Conservation (phyloP, 148 eudicot species). For the Simmondsia chinensis region DNA sequence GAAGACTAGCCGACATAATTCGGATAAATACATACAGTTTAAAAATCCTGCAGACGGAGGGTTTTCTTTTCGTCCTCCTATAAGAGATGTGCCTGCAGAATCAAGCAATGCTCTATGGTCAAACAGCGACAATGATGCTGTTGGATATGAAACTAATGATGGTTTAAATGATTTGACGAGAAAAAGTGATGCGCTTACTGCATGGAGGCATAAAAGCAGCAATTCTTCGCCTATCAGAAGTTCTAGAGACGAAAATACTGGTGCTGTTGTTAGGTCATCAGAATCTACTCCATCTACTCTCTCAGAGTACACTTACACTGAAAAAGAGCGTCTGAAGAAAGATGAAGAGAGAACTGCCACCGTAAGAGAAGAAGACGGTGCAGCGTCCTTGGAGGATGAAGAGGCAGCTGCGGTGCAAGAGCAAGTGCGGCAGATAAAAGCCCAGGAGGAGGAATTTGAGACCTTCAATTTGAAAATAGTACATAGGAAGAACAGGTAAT, state of each 20-base stretch:
- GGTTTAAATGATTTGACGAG: constrained; percentile 16
- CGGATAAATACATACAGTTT: constrained; percentile 30
- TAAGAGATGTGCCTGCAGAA: constrained; percentile 47
- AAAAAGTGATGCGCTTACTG: constrained; percentile 47
- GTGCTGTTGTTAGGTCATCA: constrained; percentile 42
- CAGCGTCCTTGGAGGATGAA: constrained; percentile 81
- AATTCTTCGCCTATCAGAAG: constrained; percentile 72
- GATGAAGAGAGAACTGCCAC: constrained; percentile 31
- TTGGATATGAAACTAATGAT: constrained; percentile 33
- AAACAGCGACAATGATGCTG: constrained; percentile 28
- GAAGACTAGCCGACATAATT: constrained; percentile 23
- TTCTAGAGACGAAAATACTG: constrained; percentile 57
- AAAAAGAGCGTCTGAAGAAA: constrained; percentile 41
- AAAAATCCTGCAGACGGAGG: constrained; percentile 48
- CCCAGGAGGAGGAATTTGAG: constrained; percentile 97
- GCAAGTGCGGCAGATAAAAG: constrained; percentile 96
- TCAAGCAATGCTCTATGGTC: constrained; percentile 60
- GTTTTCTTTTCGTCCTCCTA: constrained; percentile 78
- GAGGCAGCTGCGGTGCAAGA: constrained; percentile 97
- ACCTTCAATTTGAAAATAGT: constrained; percentile 90
- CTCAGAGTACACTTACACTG: constrained; percentile 63
- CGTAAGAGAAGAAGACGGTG: constrained; percentile 59
- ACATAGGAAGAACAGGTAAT: constrained; percentile 93
- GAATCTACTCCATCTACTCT: constrained; percentile 72
- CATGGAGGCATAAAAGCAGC: constrained; percentile 70